Base-by-base conservation (phyloP, 495 filamentous ascomycete genomes). In the Lentithecium fluviatile region DNA sequence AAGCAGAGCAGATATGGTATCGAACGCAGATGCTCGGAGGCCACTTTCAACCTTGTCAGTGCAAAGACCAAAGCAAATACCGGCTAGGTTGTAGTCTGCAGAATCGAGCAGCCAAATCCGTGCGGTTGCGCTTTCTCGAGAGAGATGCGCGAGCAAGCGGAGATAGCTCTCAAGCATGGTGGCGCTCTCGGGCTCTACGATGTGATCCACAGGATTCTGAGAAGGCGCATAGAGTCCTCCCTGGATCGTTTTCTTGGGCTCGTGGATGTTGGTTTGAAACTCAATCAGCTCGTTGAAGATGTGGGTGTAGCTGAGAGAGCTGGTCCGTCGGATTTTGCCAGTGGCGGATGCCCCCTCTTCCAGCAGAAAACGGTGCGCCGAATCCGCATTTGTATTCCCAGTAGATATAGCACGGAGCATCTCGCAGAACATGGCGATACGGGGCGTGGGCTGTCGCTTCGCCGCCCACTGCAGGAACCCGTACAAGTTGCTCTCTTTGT, bases 401-500 rank as follows among this genome's bases (percentile, higher is more conserved):
- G 85, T 80, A 0, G 95, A 89, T 49, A 99, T 82, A 1, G 91
- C 84, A 66, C 89, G 86, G 10, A 99, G 79, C 85, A 97, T 88
- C 72, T 97, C 95, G 72, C 92, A 97, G 66, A 97, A 97, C 15
- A 92, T 91, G 67, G 90, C 91, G 52, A 91, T 91, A 29, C 95
- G 83, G 17, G 94, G 94, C 6, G 95, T 95, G 7, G 94, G 94
- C 63, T 93, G 90, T 63, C 92, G 81, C 61, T 86, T 85, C 1
- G 95, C 95, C 24, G 93, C 90, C 95, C 95, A 99, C 56, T 91
- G 87, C 60, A 99, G 78, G 69, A 99, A 99, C 5, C 94, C 94
- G 62, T 88, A 86, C 42, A 97, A 76, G 64, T 96, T 95, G 65
- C 89, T 87, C 62, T 97, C 95, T 2, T 85, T 80, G 61, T 95